Conservation (phyloP, 169 alveolate genomes). For the Besnoitia besnoiti region DNA sequence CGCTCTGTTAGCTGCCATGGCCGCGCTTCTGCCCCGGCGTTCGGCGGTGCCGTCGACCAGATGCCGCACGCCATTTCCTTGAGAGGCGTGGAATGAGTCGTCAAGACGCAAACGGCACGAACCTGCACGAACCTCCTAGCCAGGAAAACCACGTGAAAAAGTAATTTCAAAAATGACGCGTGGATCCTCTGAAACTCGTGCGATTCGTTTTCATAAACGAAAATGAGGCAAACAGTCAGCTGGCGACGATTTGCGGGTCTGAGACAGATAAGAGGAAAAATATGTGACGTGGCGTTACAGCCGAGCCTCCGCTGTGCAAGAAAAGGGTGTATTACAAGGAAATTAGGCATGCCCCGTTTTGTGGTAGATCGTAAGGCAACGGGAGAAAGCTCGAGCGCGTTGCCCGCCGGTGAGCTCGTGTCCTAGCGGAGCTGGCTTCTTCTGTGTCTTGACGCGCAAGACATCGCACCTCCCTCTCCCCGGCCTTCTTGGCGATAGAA, state of each 20-base stretch:
- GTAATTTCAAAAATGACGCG: too few species aligned
- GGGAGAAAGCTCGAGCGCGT: background rate
- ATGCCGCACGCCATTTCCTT: conserved; percentile 1
- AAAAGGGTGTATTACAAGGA: background rate
- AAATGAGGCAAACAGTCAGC: too few species aligned
- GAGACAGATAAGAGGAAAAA: too few species aligned
- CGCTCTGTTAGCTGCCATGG: background rate
- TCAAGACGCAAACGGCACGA: too few species aligned
- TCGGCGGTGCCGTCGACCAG: too few species aligned
- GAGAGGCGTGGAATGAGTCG: background rate
- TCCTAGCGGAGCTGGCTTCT: background rate
- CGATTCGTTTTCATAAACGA: too few species aligned
- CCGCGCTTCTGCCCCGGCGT: too few species aligned
- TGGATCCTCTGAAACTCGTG: too few species aligned
- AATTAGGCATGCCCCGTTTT: background rate
- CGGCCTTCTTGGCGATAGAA: too few species aligned
- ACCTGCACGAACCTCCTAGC: too few species aligned
- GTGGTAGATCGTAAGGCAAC: background rate
- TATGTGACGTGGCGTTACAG: background rate
- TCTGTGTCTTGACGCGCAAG: background rate
- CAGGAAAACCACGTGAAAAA: too few species aligned
- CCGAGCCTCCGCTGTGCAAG: background rate
- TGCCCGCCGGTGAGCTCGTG: background rate
- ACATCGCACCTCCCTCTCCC: background rate
- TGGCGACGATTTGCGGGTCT: too few species aligned